phyloP scores from a whole-genome alignment of 1,284 basidiomycete species.

The Boletus hoseneyae region DNA sequence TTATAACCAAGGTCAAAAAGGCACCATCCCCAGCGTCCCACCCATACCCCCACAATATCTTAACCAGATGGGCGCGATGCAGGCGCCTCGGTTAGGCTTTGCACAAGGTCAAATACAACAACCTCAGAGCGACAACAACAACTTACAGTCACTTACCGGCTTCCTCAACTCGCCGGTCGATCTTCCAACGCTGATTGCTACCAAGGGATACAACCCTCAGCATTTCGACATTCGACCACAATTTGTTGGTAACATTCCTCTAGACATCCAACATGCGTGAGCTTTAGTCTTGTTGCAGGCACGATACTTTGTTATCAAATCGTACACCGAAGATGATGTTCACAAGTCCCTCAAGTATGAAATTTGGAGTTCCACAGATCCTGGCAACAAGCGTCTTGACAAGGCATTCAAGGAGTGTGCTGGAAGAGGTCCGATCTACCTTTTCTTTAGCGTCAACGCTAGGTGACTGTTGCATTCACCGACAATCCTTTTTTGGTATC shows the following conservation, averaged over 20 bases:
- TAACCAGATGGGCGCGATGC: slow-evolving; percentile 43
- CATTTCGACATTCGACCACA: slow-evolving; percentile 80
- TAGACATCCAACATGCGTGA: not conserved
- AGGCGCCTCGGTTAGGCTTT: slow-evolving; percentile 44
- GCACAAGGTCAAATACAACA: slow-evolving; percentile 31
- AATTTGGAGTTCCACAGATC: slow-evolving; percentile 95
- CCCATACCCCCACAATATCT: slow-evolving; percentile 69
- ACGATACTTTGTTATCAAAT: slow-evolving; percentile 95
- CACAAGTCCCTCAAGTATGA: slow-evolving; percentile 96
- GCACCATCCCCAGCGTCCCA: slow-evolving; percentile 59
- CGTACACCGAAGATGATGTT: slow-evolving; percentile 96
- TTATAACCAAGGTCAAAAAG: slow-evolving; percentile 51
- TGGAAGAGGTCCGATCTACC: slow-evolving; percentile 86
- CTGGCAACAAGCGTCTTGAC: slow-evolving; percentile 93
- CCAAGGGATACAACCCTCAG: slow-evolving; percentile 88
- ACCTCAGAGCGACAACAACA: slow-evolving; percentile 30
- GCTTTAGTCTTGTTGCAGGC: slow-evolving; percentile 47
- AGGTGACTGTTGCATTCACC: slow-evolving; percentile 41
- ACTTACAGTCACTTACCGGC: slow-evolving; percentile 38
- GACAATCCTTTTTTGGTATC: not conserved
- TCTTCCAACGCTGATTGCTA: slow-evolving; percentile 80
- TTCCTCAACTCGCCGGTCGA: slow-evolving; percentile 69
- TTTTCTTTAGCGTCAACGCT: slow-evolving; percentile 96
- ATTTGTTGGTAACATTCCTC: slow-evolving; percentile 50
- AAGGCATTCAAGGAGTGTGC: slow-evolving; percentile 91